Evolutionary conservation across 2,329 filamentous ascomycete species (phyloP), one percentile per base, ranked within the genome.

Genomic region (Fusarium multiceps): DNA sequence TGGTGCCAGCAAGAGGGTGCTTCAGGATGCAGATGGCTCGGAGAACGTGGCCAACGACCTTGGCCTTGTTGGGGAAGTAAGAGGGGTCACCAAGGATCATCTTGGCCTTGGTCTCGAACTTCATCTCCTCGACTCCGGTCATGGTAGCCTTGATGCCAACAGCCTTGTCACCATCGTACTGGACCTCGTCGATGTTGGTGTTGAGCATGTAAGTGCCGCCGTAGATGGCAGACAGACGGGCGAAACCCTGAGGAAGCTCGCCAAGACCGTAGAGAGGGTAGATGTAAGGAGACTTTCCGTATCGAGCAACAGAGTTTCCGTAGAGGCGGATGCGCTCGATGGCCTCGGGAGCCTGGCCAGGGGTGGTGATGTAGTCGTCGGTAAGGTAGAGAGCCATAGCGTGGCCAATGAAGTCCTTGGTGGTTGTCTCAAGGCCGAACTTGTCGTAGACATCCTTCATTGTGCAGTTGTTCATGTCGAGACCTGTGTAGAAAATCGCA

Each of bases 401-500:
- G 82, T 99, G 96, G 71, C 96, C 96, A 76, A 98, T 92, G 80
- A 99, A 99, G 83, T 99, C 96, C 76, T 93, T 91, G 73, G 96
- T 99, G 63, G 89, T 87, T 23, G 91, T 78, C 84, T 99, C 96
- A 67, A 99, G 91, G 62, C 94, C 92, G 75, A 97, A 99, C 82
- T 98, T 98, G 84, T 98, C 94, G 78, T 97, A 99, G 40, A 99
- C 92, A n/a, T 98, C 95, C 87, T 93, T 97, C 94, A 98, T 97
- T 63, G 93, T 95, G 84, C 88, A 91, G 65, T 83, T 87, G 77
- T 86, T 86, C 69, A 99, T 85, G 81, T 96, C 90, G 72, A 98
- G 87, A 65, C 94, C 95, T 94, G 71, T 11, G 28, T 9, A 43
- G 23, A 25, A 21, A 32, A 12, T n/a, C 13, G 28, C 47, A 2